Conservation (phyloP, 495 filamentous ascomycete species). For the Lepidopterella palustris region DNA sequence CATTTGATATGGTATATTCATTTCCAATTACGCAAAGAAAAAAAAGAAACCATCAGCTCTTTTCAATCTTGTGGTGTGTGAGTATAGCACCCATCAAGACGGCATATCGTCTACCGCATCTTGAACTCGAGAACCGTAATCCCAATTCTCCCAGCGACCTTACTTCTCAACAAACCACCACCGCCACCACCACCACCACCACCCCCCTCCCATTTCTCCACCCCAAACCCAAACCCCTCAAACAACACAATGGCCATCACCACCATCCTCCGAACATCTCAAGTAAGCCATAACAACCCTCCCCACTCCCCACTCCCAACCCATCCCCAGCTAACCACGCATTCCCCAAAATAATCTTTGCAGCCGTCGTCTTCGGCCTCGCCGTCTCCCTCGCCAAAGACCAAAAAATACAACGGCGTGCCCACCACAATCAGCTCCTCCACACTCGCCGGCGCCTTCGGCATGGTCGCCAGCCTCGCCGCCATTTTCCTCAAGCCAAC, state of each 20-base stretch:
- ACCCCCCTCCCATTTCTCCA: not conserved
- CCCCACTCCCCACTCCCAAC: not conserved
- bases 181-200: not conserved
- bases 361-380: constrained; percentile 42
- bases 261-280: not conserved
- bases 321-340: not conserved
- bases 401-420: constrained; percentile 27
- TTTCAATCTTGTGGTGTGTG: not conserved
- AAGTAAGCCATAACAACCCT: not conserved
- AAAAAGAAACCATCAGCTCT: too few species aligned
- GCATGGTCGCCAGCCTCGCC: constrained; percentile 3
- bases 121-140: not conserved
- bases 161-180: not conserved
- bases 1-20: too few species aligned
- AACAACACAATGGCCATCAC: not conserved
- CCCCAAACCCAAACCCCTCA: not conserved
- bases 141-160: too few species aligned
- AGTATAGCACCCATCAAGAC: not conserved
- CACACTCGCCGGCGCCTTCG: constrained; percentile 8
- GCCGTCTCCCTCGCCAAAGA: constrained; percentile 42
- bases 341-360: constrained; percentile 39
- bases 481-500: constrained; percentile 1
- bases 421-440: constrained; percentile 2
- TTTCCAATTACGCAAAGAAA: too few species aligned
- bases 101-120: not conserved